Evolutionary conservation across 805 yeast genomes (phyloP).

Genomic region (Schwanniomyces polymorphus): DNA sequence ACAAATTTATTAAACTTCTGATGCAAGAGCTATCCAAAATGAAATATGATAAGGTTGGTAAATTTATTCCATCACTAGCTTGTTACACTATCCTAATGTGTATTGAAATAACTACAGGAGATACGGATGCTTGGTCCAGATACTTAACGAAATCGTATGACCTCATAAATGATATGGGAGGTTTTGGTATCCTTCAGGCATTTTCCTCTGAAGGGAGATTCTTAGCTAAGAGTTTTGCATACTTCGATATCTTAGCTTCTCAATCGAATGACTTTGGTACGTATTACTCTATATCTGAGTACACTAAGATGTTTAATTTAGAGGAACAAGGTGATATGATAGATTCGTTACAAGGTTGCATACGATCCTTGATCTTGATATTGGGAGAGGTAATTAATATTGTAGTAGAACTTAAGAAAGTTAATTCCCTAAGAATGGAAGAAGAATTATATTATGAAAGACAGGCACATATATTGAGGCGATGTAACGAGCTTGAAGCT

Average conservation of each 20-base stretch:
- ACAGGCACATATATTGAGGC: conserved; percentile 8
- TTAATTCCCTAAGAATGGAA: background rate
- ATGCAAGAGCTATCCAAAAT: background rate
- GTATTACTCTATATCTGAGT: conserved; percentile 17
- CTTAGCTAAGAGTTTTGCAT: conserved; percentile 11
- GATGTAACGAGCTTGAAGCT: conserved; percentile 8
- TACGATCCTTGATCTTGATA: conserved; percentile 8
- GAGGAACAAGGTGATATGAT: conserved; percentile 5
- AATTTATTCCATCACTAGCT: conserved; percentile 23
- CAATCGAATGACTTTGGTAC: conserved; percentile 20
- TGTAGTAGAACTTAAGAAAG: conserved; percentile 16
- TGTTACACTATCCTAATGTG: conserved; percentile 28
- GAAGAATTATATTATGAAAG: conserved; percentile 8
- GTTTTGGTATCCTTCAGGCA: conserved; percentile 6
- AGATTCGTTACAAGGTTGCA: conserved; percentile 22
- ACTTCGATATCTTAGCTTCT: conserved; percentile 13
- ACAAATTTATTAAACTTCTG: background rate
- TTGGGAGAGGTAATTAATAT: conserved; percentile 18
- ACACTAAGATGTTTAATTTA: conserved; percentile 4
- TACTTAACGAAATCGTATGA: conserved; percentile 8
- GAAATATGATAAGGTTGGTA: conserved; percentile 6
- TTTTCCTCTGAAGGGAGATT: conserved; percentile 7
- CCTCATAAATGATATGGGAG: conserved; percentile 10
- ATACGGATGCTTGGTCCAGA: conserved; percentile 11
- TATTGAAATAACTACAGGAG: conserved; percentile 35